Evolutionary conservation across 306 rosid species (phyloP).

Genomic region (Inga laurina): DNA sequence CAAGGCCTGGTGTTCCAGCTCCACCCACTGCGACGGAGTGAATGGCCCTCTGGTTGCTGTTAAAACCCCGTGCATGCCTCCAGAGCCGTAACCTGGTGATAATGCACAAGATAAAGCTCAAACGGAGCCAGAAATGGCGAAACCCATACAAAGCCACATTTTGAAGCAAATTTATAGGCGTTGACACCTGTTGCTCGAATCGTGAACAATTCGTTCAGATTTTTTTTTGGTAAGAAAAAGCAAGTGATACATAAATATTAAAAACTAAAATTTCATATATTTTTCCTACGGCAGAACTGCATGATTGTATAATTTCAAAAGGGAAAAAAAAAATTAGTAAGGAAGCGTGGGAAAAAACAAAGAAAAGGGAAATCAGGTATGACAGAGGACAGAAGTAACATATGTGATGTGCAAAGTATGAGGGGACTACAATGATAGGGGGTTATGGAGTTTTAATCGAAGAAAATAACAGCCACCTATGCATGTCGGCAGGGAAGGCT

Average conservation of each 20-base stretch:
- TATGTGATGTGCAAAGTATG: conserved; percentile 29
- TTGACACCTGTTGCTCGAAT: background rate
- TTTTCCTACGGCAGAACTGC: background rate
- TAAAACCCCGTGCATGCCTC: conserved; percentile 60
- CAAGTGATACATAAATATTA: background rate
- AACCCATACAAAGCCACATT: background rate
- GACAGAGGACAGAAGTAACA: conserved; percentile 15
- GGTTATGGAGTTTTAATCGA: conserved; percentile 19
- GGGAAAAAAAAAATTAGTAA: background rate
- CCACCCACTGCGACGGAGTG: conserved; percentile 97
- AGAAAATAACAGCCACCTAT: conserved; percentile 30
- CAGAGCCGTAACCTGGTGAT: conserved; percentile 55
- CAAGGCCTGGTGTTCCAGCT: conserved; percentile 91
- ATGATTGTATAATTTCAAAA: background rate
- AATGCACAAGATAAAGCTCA: conserved; percentile 18
- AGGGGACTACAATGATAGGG: conserved; percentile 26
- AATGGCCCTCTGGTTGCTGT: conserved; percentile 57
- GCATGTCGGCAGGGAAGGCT: background rate
- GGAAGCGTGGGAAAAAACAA: background rate
- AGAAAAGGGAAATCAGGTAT: conserved; percentile 5
- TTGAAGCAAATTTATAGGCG: background rate
- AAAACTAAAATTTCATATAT: background rate
- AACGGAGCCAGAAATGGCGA: background rate
- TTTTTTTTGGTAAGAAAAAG: background rate
- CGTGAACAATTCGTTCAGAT: background rate